Evolutionary conservation across 2,329 filamentous ascomycete species (phyloP), one percentile per base, ranked within the genome.

Genomic region (Sclerotinia glacialis): DNA sequence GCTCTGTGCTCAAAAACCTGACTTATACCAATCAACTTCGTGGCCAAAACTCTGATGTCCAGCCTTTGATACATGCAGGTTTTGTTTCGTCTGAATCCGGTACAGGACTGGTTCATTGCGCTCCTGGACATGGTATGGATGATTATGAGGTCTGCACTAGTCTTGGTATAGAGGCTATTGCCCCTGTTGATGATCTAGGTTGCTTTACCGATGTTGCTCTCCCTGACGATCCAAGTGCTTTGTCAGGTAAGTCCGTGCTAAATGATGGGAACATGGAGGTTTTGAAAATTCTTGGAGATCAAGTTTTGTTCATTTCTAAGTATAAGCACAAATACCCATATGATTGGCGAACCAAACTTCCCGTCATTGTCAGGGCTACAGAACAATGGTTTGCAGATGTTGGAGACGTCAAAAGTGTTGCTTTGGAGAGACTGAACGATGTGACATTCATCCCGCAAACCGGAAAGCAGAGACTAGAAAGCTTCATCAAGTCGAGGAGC

Each of bases 361-460:
- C 95, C 1, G 89, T 99, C 60, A 92, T 99, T 68, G 86, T 96
- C 44, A 83, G 95, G 71, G 94, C 95, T 4, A 99, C 96, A 0
- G 92, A 93, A 47, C 95, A 99, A 78, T 99, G 95, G 95, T 99
- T 99, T 76, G 93, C 95, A 14, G 92, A 98, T 77, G 92, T 97
- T 2, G 92, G 84, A 18, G 86, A 83, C 61, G 94, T 98, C 77
- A 96, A 96, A 73, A 81, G 85, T 1, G 82, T 85, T 42, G 91
- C 93, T 0, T 79, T 97, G 31, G 78, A 83, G 21, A 86, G 92
- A 11, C 80, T 99, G 14, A 80, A 87, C 0, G 77, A 85, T 47
- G 92, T 98, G 31, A 82, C 81, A 0, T 99, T 98, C 73, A 82
- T 96, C 18, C 95, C 95, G 0, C 84, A 89, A 53, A 82, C 83